These are phyloP conservation scores for Batkoa obscura DNA, from an alignment of 371 early-diverging fungal genomes.

Conservation along the genomic window DNA sequence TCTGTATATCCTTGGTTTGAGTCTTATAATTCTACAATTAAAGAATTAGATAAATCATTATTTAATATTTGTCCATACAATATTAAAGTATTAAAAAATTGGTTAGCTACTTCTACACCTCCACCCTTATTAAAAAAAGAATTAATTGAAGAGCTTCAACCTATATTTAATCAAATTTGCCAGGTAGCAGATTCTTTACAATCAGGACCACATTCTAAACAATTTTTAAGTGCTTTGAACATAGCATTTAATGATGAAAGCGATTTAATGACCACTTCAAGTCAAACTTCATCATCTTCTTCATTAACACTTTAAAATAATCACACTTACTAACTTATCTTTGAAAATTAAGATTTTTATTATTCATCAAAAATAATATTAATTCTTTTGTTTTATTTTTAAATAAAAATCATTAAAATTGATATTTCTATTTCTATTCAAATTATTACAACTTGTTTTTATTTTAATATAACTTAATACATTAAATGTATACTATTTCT, in stretches of 20 bases:
- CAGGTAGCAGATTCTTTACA: neutral
- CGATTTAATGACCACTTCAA: neutral
- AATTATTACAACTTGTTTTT: too few species aligned
- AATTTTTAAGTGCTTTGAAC: neutral
- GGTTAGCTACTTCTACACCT: neutral
- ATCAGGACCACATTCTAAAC: neutral
- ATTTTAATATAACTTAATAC: too few species aligned
- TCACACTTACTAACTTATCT: too few species aligned
- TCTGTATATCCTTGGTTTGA: neutral
- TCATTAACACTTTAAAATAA: neutral
- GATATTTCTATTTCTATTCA: too few species aligned
- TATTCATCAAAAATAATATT: too few species aligned
- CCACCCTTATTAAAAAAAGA: too few species aligned
- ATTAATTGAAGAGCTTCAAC: neutral
- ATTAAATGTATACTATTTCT: too few species aligned
- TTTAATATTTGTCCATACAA: neutral
- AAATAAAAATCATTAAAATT: too few species aligned
- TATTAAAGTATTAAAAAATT: neutral
- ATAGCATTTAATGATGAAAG: neutral
- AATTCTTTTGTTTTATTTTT: too few species aligned
- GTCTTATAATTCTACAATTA: neutral
- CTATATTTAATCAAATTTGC: neutral
- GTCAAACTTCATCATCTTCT: neutral
- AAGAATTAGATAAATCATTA: neutral
- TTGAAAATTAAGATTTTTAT: too few species aligned